Evolutionary conservation across 2,329 filamentous ascomycete species (phyloP).

Genomic region (Chaetomium sp.): DNA sequence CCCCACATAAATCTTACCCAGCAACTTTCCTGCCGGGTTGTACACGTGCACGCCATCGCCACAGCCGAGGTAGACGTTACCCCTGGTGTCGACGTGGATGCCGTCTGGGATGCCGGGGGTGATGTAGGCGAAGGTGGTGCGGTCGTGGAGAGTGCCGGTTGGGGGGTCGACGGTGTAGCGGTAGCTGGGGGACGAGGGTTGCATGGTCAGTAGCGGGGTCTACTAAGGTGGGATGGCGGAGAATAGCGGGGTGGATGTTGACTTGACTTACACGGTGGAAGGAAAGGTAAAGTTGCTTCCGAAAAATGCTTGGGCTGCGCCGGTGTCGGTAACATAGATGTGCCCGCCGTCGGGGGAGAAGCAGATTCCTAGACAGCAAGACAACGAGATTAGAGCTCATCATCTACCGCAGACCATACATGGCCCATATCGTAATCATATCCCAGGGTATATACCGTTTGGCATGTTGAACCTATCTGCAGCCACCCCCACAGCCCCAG

Average conservation of each 20-base stretch:
- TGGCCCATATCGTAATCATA: too few species aligned
- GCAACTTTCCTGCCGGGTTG: conserved; percentile 41
- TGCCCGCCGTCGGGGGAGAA: conserved; percentile 48
- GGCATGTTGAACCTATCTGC: conserved; percentile 51
- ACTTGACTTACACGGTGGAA: conserved; percentile 40
- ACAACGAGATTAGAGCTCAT: background rate
- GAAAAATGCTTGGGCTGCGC: conserved; percentile 38
- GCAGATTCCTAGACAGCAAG: conserved; percentile 39
- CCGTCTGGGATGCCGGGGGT: conserved; percentile 53
- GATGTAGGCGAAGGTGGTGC: conserved; percentile 50
- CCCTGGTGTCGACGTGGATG: conserved; percentile 44
- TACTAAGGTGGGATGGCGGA: too few species aligned
- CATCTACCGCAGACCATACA: too few species aligned
- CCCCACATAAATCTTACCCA: conserved; percentile 52
- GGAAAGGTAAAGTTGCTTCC: conserved; percentile 37
- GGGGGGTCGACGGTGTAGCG: conserved; percentile 36
- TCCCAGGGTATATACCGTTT: conserved; percentile 36
- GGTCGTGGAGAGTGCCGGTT: conserved; percentile 42
- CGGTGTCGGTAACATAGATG: conserved; percentile 53
- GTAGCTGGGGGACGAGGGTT: conserved; percentile 31
- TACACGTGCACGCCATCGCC: conserved; percentile 47
- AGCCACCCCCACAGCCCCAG: conserved; percentile 46
- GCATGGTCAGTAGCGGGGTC: background rate
- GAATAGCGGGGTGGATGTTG: conserved; percentile 29
- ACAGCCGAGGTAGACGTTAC: conserved; percentile 49